phyloP scores from a whole-genome alignment of 163 green algal genomes.

The Chlorella variabilis region DNA sequence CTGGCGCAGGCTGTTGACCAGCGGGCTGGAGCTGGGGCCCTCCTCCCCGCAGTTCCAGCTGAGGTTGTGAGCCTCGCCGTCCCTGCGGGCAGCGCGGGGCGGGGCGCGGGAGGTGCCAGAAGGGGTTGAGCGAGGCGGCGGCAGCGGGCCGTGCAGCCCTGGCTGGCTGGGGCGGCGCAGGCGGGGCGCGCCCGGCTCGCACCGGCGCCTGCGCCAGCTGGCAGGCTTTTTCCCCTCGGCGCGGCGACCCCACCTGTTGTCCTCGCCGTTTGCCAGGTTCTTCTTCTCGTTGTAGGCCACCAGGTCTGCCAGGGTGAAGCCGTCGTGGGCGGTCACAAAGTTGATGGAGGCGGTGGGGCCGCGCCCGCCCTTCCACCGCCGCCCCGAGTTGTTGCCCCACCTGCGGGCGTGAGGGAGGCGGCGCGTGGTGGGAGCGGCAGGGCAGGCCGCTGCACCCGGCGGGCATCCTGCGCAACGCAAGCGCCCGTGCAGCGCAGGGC shows the following conservation, averaged over 20 bases:
- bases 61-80: slow-evolving; percentile 95
- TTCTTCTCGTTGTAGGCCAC: slow-evolving; percentile 96
- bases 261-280: slow-evolving; percentile 97
- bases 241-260: slow-evolving; percentile 56
- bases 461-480: too few relatives aligned
- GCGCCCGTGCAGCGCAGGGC: not conserved
- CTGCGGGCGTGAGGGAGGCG: slow-evolving; percentile 37
- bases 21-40: slow-evolving; percentile 67
- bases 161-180: too few relatives aligned
- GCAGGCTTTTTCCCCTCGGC: not conserved
- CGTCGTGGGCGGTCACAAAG: slow-evolving; percentile 99
- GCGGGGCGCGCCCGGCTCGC: too few relatives aligned
- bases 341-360: slow-evolving; percentile 90
- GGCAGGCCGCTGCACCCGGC: too few relatives aligned
- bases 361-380: slow-evolving; percentile 79
- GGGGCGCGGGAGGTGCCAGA: not conserved
- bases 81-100: not conserved
- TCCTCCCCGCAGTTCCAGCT: slow-evolving; percentile 99
- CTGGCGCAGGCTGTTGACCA: slow-evolving; percentile 68
- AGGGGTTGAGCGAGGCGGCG: not conserved
- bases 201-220: too few relatives aligned
- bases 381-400: slow-evolving; percentile 83
- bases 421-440: not conserved
- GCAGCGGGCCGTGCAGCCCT: too few relatives aligned
- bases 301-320: slow-evolving; percentile 97